These are phyloP conservation scores for Verticillium klebahnii DNA, from an alignment of 2,329 filamentous ascomycete species.

Conservation along the genomic window DNA sequence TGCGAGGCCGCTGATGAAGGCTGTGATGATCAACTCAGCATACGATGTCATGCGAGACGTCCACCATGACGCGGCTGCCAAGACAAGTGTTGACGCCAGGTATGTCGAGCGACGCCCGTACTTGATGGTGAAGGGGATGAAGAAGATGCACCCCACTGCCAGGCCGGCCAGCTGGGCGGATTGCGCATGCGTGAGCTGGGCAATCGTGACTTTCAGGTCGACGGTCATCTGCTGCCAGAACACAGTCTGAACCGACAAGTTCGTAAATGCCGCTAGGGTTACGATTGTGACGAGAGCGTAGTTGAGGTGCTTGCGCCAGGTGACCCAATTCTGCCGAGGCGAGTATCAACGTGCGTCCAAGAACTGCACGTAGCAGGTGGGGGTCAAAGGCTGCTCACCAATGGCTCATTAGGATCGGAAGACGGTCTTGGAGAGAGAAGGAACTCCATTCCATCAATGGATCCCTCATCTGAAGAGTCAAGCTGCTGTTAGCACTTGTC, in stretches of 20 bases:
- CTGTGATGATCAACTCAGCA: constrained; percentile 8
- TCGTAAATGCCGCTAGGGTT: constrained; percentile 23
- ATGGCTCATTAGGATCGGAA: constrained; percentile 24
- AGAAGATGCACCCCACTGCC: constrained; percentile 26
- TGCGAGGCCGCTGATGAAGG: constrained; percentile 23
- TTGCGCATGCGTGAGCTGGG: constrained; percentile 18
- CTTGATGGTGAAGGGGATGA: constrained; percentile 28
- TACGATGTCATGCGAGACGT: constrained; percentile 8
- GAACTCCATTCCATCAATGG: constrained; percentile 2
- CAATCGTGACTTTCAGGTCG: constrained; percentile 20
- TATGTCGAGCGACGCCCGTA: constrained; percentile 28
- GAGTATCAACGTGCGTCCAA: not conserved
- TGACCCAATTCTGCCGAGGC: constrained; percentile 21
- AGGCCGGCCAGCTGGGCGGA: constrained; percentile 25
- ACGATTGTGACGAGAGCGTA: constrained; percentile 20
- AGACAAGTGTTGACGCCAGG: constrained; percentile 12
- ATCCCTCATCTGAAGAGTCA: constrained; percentile 1
- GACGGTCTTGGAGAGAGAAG: constrained; percentile 8
- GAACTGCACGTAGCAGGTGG: not conserved
- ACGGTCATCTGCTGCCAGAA: constrained; percentile 28
- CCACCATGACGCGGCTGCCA: constrained; percentile 13
- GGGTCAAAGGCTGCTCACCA: constrained; percentile 13
- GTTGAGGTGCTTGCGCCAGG: constrained; percentile 24
- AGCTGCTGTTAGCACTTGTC: not conserved
- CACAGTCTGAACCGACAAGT: constrained; percentile 17